Evolutionary conservation across 345 rosid genomes (phyloP), one percentile per base, ranked within the genome.

Genomic region (Psidium guajava): DNA sequence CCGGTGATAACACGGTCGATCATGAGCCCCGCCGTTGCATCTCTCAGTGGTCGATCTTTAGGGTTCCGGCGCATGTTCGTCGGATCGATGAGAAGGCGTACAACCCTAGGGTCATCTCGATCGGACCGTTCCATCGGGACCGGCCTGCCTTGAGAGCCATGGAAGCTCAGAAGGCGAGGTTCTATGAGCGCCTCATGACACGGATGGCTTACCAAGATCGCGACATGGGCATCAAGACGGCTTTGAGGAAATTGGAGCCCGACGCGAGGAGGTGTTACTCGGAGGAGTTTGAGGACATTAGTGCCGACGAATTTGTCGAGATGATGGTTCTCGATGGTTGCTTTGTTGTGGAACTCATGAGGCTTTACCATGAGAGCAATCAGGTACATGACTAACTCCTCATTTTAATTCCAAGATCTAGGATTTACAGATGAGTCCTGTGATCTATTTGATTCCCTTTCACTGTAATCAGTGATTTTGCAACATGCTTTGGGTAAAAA

Each of bases 321-420:
- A 84, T 84, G 86, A 69, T 84, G 86, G 86, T 73, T 73, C 53
- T 53, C 40, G 86, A 84, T 36, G 86, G 86, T 52, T 69, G 81
- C 82, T 84, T 84, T 58, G 12, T 84, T n/a, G 82, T 84, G 82
- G 86, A 84, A 27, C 86, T 84, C 86, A 16, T 84, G 82, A 59
- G 61, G 56, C 74, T 84, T 21, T 73, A 36, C 74, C 36, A 59
- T 50, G 54, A 83, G 85, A 47, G 81, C 85, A 59, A 58, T 5
- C 69, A 3, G 80, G 85, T 83, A 59, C 25, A 69, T 10, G 27
- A 56, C 36, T 28, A 36, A 64, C 44, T 4, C 15, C 44, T 32
- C 75, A 28, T 16, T 28, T 7, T 28, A 15, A 15, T 64, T 64
- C 75, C 75, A 64, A 61, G 40, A 28, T 64, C 75, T 64, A 64